phyloP scores from a whole-genome alignment of 1,284 basidiomycete genomes.

The Tranzscheliella williamsii region DNA sequence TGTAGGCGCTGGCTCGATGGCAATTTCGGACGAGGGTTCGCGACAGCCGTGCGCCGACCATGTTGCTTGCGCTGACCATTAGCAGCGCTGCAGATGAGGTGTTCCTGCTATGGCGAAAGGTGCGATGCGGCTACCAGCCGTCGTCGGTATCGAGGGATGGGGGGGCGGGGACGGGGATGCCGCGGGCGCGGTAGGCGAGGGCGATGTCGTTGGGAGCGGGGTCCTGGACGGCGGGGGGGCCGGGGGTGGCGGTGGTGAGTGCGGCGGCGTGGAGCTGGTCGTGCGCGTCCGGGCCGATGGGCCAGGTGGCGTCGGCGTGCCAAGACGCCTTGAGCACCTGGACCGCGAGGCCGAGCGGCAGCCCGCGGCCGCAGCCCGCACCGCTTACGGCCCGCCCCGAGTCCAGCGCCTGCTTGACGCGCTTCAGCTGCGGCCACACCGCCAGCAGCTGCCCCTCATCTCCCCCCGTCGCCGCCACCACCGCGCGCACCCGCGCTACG shows the following conservation, averaged over 20 bases:
- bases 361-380: constrained; percentile 16
- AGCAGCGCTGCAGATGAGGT: too few species aligned
- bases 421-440: constrained; percentile 6
- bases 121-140: constrained; percentile 11
- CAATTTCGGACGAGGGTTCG: too few species aligned
- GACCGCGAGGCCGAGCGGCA: constrained; percentile 21
- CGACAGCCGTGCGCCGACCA: too few species aligned
- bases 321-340: constrained; percentile 24
- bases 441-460: neutral
- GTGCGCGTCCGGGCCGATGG: constrained; percentile 15
- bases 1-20: too few species aligned
- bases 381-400: constrained; percentile 21
- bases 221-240: constrained; percentile 24
- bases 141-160: constrained; percentile 1
- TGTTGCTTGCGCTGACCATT: too few species aligned
- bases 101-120: too few species aligned
- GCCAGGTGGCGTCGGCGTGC: constrained; percentile 37
- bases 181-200: constrained; percentile 5
- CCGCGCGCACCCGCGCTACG: neutral
- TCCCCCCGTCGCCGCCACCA: neutral
- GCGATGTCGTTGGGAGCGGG: constrained; percentile 18
- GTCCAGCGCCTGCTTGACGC: constrained; percentile 18
- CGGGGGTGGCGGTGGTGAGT: neutral
- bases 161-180: constrained; percentile 10
- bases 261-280: constrained; percentile 17